Evolutionary conservation across 2,329 filamentous ascomycete genomes (phyloP).

Genomic region (Cladosporium sp.): DNA sequence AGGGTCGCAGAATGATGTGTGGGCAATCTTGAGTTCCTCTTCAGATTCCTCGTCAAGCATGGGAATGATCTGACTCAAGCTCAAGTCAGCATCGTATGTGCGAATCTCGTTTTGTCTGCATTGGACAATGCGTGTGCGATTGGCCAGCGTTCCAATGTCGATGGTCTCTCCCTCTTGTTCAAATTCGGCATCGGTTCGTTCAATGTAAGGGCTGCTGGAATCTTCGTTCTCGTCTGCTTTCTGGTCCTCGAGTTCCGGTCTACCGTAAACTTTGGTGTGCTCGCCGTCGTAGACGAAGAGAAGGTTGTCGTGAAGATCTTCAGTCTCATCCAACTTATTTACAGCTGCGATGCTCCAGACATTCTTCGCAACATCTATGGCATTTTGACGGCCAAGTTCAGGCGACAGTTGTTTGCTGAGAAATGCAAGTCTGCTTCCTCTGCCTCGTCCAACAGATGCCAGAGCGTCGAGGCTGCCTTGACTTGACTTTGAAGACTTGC

Average conservation of each 20-base stretch:
- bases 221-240: constrained; percentile 24
- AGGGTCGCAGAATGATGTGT: constrained; percentile 82
- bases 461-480: constrained; percentile 52
- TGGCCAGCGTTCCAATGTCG: constrained; percentile 81
- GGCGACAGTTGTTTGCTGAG: constrained; percentile 79
- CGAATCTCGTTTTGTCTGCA: constrained; percentile 83
- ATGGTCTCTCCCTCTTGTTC: constrained; percentile 86
- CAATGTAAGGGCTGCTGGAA: constrained; percentile 26
- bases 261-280: constrained; percentile 33
- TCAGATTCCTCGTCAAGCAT: constrained; percentile 90
- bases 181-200: constrained; percentile 82
- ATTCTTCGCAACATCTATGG: constrained; percentile 71
- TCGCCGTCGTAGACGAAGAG: constrained; percentile 37
- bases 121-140: constrained; percentile 79
- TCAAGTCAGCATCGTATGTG: constrained; percentile 90
- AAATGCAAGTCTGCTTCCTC: constrained; percentile 69
- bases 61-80: constrained; percentile 85
- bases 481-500: constrained; percentile 52
- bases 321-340: constrained; percentile 20
- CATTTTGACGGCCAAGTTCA: constrained; percentile 67
- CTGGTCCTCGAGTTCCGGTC: constrained; percentile 9
- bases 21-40: constrained; percentile 74
- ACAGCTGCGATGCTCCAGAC: constrained; percentile 72
- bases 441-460: constrained; percentile 63
- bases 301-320: constrained; percentile 29